Evolutionary conservation across 1,284 basidiomycete genomes (phyloP), one percentile per base, ranked within the genome.

Genomic region (Tilletia horrida): DNA sequence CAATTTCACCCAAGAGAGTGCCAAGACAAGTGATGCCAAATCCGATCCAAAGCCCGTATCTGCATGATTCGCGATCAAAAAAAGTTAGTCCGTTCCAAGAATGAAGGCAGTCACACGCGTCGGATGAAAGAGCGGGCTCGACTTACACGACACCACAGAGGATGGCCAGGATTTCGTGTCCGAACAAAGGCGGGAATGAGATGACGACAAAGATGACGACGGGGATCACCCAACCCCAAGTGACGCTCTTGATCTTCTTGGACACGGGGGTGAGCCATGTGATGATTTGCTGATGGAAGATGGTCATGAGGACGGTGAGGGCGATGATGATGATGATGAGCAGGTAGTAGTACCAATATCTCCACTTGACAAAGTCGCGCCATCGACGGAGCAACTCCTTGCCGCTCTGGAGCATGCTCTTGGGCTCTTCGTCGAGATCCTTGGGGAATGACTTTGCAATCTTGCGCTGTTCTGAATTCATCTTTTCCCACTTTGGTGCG

Each of bases 191-290:
- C 3, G 76, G 69, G 61, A 75, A 23, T 9, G 50, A 77, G 45
- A 91, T 87, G 71, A 91, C 84, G 77, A 91, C 89, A 29, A 91
- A 84, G 63, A 92, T 84, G 55, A 83, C 90, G 62, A 93, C 91
- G 1, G 92, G 92, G 52, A 95, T 91, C 18, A 89, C 81, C 88
- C 88, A 94, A 21, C 92, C 92, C 48, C 78, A 84, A 11, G 83
- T 79, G 21, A 85, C 70, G 42, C 84, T 77, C 70, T 88, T 86
- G 78, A 91, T 83, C 85, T 87, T 88, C 31, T 85, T 83, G 1
- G 88, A 88, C 3, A 86, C 85, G 1, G 89, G 89, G 21, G 85
- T 87, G 62, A 91, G 82, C 85, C 86, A 87, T 14, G 84, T 73
- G 27, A 91, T 87, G 69, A 91, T 91, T 84, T 88, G 83, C 35